phyloP scores from a whole-genome alignment of 2,329 filamentous ascomycete genomes.

The Endothia cerciana region DNA sequence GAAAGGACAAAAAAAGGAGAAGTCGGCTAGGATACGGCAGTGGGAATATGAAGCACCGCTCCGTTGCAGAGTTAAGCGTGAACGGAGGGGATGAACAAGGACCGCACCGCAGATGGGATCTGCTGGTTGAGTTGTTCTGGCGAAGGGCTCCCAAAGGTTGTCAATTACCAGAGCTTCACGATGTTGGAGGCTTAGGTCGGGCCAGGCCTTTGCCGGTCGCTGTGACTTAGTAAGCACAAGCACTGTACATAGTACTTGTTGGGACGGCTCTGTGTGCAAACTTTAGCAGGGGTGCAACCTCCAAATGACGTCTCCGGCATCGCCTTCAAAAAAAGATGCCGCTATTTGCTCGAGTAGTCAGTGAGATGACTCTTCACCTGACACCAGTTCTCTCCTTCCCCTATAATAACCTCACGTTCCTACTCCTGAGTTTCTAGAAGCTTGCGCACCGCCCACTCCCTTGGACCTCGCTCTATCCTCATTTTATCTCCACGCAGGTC shows the following conservation, averaged over 20 bases:
- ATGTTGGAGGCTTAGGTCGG: no score
- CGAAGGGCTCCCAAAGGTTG: neutral
- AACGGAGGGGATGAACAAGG: neutral
- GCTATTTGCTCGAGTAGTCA: neutral
- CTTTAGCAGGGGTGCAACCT: neutral
- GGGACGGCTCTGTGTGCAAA: no score
- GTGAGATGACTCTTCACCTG: neutral
- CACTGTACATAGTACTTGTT: neutral
- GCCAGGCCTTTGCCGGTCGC: neutral
- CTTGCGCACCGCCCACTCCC: no score
- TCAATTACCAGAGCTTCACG: slow-evolving; percentile 2
- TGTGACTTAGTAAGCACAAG: neutral
- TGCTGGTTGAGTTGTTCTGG: neutral
- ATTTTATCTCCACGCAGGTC: neutral
- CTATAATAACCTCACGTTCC: neutral
- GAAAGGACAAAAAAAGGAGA: neutral
- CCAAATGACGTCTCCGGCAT: slow-evolving; percentile 12
- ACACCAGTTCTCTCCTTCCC: neutral
- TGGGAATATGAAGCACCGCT: neutral
- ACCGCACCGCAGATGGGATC: neutral
- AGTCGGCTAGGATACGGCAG: neutral
- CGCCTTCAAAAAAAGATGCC: slow-evolving; percentile 4
- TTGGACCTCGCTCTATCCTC: neutral
- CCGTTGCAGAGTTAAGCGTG: neutral
- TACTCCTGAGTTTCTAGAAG: neutral